These are phyloP conservation scores for Penium margaritaceum DNA, from an alignment of 139 green algal species.

Conservation along the genomic window DNA sequence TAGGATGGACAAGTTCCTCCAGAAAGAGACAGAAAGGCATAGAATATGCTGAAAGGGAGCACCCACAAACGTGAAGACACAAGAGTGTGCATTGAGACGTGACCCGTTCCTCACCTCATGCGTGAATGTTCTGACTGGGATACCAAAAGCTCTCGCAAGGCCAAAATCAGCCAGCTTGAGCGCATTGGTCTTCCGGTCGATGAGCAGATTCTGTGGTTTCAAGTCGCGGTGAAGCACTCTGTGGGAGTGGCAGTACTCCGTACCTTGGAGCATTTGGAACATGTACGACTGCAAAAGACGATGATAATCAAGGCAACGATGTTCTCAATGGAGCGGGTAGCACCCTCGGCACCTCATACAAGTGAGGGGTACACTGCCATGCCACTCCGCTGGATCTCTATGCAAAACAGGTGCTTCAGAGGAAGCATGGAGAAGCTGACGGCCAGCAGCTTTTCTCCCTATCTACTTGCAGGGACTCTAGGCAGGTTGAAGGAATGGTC, in stretches of 20 bases:
- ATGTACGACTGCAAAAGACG: constrained; percentile 73
- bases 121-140: constrained; percentile 78
- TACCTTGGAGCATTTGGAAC: constrained; percentile 87
- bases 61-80: too few species aligned
- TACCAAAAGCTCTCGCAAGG: constrained; percentile 85
- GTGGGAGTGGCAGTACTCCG: constrained; percentile 83
- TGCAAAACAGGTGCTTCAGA: neutral
- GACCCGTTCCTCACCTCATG: constrained; percentile 54
- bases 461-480: neutral
- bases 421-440: neutral
- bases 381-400: neutral
- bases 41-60: too few species aligned
- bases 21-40: too few species aligned
- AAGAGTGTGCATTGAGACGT: neutral
- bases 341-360: too few species aligned
- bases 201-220: constrained; percentile 96
- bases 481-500: too few species aligned
- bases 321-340: too few species aligned
- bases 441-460: neutral
- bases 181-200: constrained; percentile 69
- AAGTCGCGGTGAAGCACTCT: constrained; percentile 87
- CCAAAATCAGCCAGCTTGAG: constrained; percentile 98
- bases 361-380: too few species aligned
- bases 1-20: too few species aligned
- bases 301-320: neutral